Percentiles rank a stretch among this genome's conserved stretches.
Evolutionary conservation across 2,329 filamentous ascomycete species (phyloP).

Genomic region (Dactylellina parvicollis): DNA sequence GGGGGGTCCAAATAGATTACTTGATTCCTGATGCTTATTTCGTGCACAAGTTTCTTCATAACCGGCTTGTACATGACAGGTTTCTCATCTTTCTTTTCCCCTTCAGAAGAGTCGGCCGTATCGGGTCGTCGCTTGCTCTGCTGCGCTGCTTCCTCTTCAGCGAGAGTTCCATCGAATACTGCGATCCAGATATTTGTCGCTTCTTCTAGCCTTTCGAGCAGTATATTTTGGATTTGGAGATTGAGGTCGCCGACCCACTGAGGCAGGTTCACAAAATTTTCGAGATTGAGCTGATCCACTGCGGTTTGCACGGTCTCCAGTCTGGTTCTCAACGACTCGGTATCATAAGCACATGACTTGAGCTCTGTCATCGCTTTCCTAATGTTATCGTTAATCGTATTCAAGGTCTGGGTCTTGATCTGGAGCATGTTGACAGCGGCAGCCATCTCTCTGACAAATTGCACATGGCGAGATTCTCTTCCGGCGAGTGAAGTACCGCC

Average conservation of each 20-base stretch:
- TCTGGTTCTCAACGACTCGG: conserved; percentile 79
- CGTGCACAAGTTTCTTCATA: conserved; percentile 80
- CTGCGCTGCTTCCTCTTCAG: conserved; percentile 57
- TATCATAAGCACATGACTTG: conserved; percentile 82
- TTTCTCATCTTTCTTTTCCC: conserved; percentile 58
- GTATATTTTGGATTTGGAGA: conserved; percentile 78
- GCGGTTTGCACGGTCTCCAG: conserved; percentile 87
- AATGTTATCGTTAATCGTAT: conserved; percentile 79
- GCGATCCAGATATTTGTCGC: conserved; percentile 88
- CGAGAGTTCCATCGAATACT: conserved; percentile 74
- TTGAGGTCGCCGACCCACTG: conserved; percentile 93
- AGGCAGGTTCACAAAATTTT: conserved; percentile 92
- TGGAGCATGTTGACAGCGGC: conserved; percentile 87
- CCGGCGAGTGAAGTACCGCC: conserved; percentile 65
- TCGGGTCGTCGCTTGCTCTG: conserved; percentile 45
- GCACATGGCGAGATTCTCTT: conserved; percentile 89
- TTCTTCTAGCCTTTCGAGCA: conserved; percentile 82
- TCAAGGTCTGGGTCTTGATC: conserved; percentile 81
- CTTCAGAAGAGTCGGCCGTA: conserved; percentile 35
- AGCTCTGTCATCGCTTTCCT: conserved; percentile 86
- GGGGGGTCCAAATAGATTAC: conserved; percentile 96
- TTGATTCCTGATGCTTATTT: conserved; percentile 97
- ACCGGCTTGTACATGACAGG: conserved; percentile 68
- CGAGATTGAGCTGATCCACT: conserved; percentile 94
- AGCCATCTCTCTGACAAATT: conserved; percentile 95